Conservation (phyloP, 2,329 filamentous ascomycete species). For the Aspergillus versicolor region DNA sequence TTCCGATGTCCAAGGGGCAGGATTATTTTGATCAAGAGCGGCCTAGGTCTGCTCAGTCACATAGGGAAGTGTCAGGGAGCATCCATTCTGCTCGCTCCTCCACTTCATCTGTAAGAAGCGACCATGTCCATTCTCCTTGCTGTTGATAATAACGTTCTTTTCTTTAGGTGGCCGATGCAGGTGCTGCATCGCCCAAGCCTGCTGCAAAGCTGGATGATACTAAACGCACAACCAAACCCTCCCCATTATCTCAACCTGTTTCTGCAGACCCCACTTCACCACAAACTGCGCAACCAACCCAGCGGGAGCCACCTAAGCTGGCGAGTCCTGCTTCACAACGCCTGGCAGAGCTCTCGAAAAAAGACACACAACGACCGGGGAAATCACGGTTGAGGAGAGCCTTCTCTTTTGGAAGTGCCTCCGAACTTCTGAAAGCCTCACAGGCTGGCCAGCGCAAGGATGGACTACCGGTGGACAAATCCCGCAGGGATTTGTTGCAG, state of each 20-base stretch:
- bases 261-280: constrained; percentile 44
- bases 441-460: constrained; percentile 51
- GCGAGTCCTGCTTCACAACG: constrained; percentile 77
- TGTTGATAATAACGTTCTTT: constrained; percentile 1
- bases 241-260: constrained; percentile 70
- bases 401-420: constrained; percentile 94
- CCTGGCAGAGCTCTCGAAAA: constrained; percentile 81
- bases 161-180: constrained; percentile 24
- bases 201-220: constrained; percentile 62
- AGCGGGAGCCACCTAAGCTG: constrained; percentile 32
- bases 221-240: constrained; percentile 67
- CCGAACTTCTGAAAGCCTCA: constrained; percentile 77
- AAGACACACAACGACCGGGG: constrained; percentile 72
- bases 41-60: constrained; percentile 41
- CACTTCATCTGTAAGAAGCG: constrained; percentile 63
- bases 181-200: constrained; percentile 20
- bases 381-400: constrained; percentile 85
- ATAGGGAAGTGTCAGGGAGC: constrained; percentile 65
- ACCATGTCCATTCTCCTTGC: neutral
- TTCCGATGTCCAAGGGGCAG: constrained; percentile 32
- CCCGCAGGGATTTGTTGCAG: constrained; percentile 64
- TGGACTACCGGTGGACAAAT: constrained; percentile 51
- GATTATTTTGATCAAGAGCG: constrained; percentile 36
- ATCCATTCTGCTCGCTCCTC: constrained; percentile 53
- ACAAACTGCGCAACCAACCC: constrained; percentile 15